A percentile compares a stretch with the other conserved stretches of the same genome.
These are phyloP conservation scores for Cercospora sojina DNA, from an alignment of 2,329 filamentous ascomycete genomes.

Conservation along the genomic window DNA sequence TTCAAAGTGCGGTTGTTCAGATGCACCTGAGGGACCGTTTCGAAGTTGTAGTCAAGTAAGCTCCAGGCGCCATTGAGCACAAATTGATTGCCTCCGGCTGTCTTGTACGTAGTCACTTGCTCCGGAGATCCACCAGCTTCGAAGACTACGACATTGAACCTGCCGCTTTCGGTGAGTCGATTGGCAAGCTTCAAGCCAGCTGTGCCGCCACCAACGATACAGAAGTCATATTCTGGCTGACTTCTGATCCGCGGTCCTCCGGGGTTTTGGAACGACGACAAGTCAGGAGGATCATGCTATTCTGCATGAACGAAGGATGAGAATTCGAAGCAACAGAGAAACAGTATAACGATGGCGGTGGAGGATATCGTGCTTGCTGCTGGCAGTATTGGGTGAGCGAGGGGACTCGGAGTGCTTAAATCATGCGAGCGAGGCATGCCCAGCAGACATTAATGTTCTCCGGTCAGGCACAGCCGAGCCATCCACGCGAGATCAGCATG, in stretches of 20 bases:
- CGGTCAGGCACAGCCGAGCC: background rate
- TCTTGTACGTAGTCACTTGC: slow-evolving; percentile 17
- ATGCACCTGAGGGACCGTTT: slow-evolving; percentile 16
- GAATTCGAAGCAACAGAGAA: background rate
- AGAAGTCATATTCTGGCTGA: slow-evolving; percentile 23
- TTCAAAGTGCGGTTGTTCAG: slow-evolving; percentile 23
- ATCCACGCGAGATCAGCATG: background rate
- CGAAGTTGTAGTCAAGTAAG: slow-evolving; percentile 25
- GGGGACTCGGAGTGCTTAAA: background rate
- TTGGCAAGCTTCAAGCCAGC: slow-evolving; percentile 27
- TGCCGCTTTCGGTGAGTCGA: slow-evolving; percentile 25
- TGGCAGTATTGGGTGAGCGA: background rate
- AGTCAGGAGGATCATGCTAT: slow-evolving; percentile 14
- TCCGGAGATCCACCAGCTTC: slow-evolving; percentile 23
- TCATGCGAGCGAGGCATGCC: background rate
- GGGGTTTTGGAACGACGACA: slow-evolving; percentile 19
- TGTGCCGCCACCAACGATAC: slow-evolving; percentile 26
- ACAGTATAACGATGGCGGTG: too few species aligned
- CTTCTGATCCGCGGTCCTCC: slow-evolving; percentile 11
- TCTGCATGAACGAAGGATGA: background rate
- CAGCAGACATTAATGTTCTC: background rate
- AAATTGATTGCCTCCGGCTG: slow-evolving; percentile 22
- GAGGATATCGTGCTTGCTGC: background rate
- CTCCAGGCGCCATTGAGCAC: slow-evolving; percentile 20
- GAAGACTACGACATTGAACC: slow-evolving; percentile 20